Evolutionary conservation across 1,284 basidiomycete genomes (phyloP).

Genomic region (Wallemia ichthyophaga): DNA sequence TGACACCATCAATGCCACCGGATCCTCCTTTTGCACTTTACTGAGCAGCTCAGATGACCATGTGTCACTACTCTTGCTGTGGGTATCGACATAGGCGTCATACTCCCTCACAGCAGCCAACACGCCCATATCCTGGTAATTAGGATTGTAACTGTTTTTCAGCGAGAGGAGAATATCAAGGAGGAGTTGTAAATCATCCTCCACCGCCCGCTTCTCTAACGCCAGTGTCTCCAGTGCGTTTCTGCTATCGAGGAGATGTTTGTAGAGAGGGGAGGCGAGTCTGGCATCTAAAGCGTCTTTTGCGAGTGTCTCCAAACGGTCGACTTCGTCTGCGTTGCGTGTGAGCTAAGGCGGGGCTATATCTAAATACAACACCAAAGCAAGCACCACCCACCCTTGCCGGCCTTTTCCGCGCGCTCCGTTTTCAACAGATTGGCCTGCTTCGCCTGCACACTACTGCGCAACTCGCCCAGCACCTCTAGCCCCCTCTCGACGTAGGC

Average conservation of each 20-base stretch:
- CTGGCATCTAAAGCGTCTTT: constrained; percentile 20
- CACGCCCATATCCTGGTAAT: constrained; percentile 97
- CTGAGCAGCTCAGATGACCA: constrained; percentile 27
- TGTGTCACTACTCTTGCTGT: constrained; percentile 18
- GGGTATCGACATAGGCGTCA: constrained; percentile 13
- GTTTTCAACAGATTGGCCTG: constrained; percentile 24
- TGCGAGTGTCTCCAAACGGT: constrained; percentile 9
- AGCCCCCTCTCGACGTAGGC: constrained; percentile 1
- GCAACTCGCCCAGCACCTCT: constrained; percentile 9
- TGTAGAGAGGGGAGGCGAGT: constrained; percentile 57
- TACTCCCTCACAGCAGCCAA: constrained; percentile 44
- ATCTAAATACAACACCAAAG: constrained; percentile 1
- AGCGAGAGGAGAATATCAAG: constrained; percentile 60
- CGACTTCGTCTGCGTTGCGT: constrained; percentile 6
- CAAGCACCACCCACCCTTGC: constrained; percentile 7
- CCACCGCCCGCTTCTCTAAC: constrained; percentile 34
- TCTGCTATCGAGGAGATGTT: constrained; percentile 39
- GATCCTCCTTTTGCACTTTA: constrained; percentile 34
- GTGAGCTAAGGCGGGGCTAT: background rate
- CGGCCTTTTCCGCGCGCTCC: constrained; percentile 6
- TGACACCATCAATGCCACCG: constrained; percentile 32
- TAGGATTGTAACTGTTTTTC: constrained; percentile 72
- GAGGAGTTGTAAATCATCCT: constrained; percentile 41
- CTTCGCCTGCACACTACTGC: constrained; percentile 10
- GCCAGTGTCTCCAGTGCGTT: constrained; percentile 44